Percentiles rank a stretch among this genome's conserved stretches.
Conservation (phyloP, 495 filamentous ascomycete species). For the Aspergillus kassunensis region DNA sequence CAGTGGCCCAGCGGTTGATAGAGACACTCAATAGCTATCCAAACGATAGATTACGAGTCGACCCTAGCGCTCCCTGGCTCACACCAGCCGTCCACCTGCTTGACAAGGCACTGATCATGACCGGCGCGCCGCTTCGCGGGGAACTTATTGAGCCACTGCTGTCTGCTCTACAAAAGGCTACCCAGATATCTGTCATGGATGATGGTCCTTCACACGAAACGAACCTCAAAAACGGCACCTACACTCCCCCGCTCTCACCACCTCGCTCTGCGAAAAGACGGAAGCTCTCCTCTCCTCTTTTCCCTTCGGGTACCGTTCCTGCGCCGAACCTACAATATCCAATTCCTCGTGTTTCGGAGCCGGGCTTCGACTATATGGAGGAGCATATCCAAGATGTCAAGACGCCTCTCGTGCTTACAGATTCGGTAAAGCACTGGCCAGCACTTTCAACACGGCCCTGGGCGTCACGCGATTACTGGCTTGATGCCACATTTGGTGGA, state of each 20-base stretch:
- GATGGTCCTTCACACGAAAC: neutral
- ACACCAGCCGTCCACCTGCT: constrained; percentile 56
- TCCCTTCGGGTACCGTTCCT: constrained; percentile 35
- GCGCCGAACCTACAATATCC: constrained; percentile 32
- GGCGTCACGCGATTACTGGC: constrained; percentile 69
- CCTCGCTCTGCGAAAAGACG: constrained; percentile 26
- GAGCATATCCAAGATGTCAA: constrained; percentile 49
- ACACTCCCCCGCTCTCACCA: constrained; percentile 16
- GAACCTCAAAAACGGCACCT: constrained; percentile 1
- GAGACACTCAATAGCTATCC: constrained; percentile 7
- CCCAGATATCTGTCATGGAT: neutral
- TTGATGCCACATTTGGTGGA: constrained; percentile 70
- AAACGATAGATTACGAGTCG: neutral
- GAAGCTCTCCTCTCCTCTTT: constrained; percentile 34
- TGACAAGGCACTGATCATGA: constrained; percentile 78
- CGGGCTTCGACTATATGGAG: constrained; percentile 63
- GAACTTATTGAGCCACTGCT: constrained; percentile 51
- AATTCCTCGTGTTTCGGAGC: constrained; percentile 32
- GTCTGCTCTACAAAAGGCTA: constrained; percentile 26
- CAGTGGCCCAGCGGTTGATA: constrained; percentile 11
- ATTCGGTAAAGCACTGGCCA: constrained; percentile 68
- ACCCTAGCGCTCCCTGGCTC: constrained; percentile 27
- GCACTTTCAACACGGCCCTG: constrained; percentile 67
- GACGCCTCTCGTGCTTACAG: constrained; percentile 68
- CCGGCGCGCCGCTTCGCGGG: constrained; percentile 66